phyloP scores from a whole-genome alignment of 169 alveolate genomes.

The Cryptosporidium sp. region DNA sequence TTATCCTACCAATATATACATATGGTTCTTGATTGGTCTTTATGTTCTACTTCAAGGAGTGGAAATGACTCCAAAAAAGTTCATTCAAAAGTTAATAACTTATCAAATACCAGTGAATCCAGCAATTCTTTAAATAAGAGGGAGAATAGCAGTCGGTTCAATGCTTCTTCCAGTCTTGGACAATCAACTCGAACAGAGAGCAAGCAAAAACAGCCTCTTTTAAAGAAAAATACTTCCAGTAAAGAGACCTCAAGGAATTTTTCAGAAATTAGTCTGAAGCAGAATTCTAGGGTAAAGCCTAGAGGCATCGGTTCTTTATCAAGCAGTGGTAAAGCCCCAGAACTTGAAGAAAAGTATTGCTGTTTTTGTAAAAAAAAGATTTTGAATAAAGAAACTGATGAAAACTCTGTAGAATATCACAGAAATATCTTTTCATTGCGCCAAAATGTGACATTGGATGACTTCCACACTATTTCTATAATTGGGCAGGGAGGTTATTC shows the following conservation, averaged over 20 bases:
- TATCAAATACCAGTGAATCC: background rate
- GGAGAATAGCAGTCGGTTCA: background rate
- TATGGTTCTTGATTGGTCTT: constrained; percentile 13
- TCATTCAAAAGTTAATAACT: background rate
- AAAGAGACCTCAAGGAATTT: background rate
- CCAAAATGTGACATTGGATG: constrained; percentile 40
- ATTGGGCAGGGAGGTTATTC: constrained; percentile 74
- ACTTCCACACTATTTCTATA: constrained; percentile 54
- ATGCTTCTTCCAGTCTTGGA: background rate
- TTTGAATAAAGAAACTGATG: background rate
- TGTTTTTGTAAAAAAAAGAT: constrained; percentile 14
- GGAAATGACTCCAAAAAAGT: constrained; percentile 15
- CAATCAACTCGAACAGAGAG: background rate
- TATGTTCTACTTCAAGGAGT: constrained; percentile 12
- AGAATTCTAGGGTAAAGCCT: background rate
- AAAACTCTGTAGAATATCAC: constrained; percentile 30
- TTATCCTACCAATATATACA: background rate
- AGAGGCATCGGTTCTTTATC: background rate
- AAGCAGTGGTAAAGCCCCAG: background rate
- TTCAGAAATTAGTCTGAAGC: background rate
- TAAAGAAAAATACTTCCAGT: background rate
- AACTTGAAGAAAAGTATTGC: constrained; percentile 3
- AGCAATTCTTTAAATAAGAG: background rate
- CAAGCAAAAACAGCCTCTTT: background rate
- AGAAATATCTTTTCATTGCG: constrained; percentile 49